Evolutionary conservation across 2,329 filamentous ascomycete genomes (phyloP), one percentile per base, ranked within the genome.

Genomic region (Aspergillus thermomutatus): DNA sequence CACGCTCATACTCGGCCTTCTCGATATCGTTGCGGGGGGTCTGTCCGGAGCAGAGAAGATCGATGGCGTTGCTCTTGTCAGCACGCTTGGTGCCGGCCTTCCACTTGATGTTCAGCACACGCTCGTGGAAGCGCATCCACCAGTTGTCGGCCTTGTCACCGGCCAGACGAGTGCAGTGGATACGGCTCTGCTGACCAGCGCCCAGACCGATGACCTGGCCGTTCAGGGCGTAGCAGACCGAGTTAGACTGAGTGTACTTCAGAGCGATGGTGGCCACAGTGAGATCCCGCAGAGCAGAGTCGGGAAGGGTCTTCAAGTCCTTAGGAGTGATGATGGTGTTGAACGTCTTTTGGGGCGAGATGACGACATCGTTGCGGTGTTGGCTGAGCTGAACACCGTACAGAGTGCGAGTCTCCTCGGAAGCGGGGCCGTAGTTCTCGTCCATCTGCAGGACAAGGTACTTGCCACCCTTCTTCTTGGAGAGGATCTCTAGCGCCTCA

Each of bases 191-290:
- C 78, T 99, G 94, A 59, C 94, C 94, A 54, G 94, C 94, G 64
- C 94, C 94, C 55, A 99, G 87, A 64, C 94, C 94, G 66, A 99
- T 84, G 68, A 97, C 84, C 78, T 97, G 94, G 49, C 94, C 94
- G 69, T 96, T 92, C 62, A 91, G 82, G 54, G 94, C 92, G 73
- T 97, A 99, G 84, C 93, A 97, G 62, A 99, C 94, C 26, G 92
- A 97, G 85, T 99, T 99, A 72, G 92, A 96, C 79, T 99, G 92
- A 1, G 94, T 99, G 82, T 96, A 99, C 80, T 99, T 99, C 68
- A 97, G 83, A 34, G 94, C 92, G 71, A 99, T 97, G 55, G 94
- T 99, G 54, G 94, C 94, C 49, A 99, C 89, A 27, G 93, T 92
- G 63, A 99, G 81, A 71, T 99, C 94, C 60, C 93, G 87, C 60